These are phyloP conservation scores for Cyathus striatus DNA, from an alignment of 768 basidiomycete species.

Conservation along the genomic window DNA sequence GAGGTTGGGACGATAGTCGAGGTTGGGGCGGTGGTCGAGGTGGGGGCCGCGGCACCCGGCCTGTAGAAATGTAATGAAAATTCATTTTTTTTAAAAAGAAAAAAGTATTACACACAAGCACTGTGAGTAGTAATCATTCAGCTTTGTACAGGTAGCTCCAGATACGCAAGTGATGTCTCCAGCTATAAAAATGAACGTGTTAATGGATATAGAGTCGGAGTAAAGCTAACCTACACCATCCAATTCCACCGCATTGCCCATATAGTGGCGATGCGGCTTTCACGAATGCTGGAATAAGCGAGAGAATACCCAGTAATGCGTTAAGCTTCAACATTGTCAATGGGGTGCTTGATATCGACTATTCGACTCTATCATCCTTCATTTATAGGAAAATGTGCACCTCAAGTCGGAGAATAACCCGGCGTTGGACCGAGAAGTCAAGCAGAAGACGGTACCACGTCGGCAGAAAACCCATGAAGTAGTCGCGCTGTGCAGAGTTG, in stretches of 20 bases:
- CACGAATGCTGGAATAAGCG: slow-evolving; percentile 38
- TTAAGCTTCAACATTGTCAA: slow-evolving; percentile 42
- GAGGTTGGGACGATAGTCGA: slow-evolving; percentile 5
- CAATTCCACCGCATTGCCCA: slow-evolving; percentile 51
- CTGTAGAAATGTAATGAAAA: slow-evolving; percentile 4
- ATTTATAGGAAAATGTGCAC: slow-evolving; percentile 14
- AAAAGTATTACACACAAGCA: slow-evolving; percentile 27
- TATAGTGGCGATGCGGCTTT: slow-evolving; percentile 36
- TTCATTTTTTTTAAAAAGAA: neutral
- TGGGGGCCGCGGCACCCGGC: slow-evolving; percentile 13
- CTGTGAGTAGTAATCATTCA: slow-evolving; percentile 35
- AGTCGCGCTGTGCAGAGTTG: neutral
- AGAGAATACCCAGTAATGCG: slow-evolving; percentile 34
- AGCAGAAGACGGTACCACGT: slow-evolving; percentile 18
- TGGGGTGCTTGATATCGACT: neutral
- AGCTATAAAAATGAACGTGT: slow-evolving; percentile 16
- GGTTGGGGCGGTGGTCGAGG: slow-evolving; percentile 9
- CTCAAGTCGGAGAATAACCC: slow-evolving; percentile 23
- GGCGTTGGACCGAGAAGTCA: slow-evolving; percentile 27
- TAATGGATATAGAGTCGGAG: slow-evolving; percentile 13
- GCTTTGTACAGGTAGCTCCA: slow-evolving; percentile 24
- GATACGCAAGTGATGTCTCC: slow-evolving; percentile 35
- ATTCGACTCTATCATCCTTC: neutral
- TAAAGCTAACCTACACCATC: slow-evolving; percentile 35
- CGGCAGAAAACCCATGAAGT: slow-evolving; percentile 11